Conservation (phyloP, 257 asterid genomes). For the Salvia rosmarinus region DNA sequence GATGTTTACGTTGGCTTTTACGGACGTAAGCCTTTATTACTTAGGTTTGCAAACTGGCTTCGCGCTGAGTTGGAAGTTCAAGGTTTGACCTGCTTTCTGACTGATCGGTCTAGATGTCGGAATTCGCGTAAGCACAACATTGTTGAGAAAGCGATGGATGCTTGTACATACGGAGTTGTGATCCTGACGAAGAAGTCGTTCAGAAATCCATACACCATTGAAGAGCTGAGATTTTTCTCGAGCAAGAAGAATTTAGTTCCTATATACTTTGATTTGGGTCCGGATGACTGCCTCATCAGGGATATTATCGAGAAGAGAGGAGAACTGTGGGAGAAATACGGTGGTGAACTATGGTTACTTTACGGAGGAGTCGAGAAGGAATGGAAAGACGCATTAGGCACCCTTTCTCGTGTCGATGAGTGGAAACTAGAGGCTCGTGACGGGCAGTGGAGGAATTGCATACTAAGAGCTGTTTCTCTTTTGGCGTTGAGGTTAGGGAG, state of each 20-base stretch:
- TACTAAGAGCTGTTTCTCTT: constrained; percentile 77
- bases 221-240: constrained; percentile 82
- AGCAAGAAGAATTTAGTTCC: constrained; percentile 96
- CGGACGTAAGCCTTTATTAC: constrained; percentile 74
- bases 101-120: constrained; percentile 74
- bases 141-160: constrained; percentile 82
- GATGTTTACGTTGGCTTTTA: constrained; percentile 91
- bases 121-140: constrained; percentile 66
- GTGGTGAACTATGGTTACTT: constrained; percentile 89
- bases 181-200: constrained; percentile 87
- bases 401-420: constrained; percentile 84
- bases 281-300: constrained; percentile 86
- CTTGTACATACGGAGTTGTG: constrained; percentile 77
- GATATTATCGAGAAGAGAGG: constrained; percentile 91
- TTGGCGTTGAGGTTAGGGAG: constrained; percentile 91
- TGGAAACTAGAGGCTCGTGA: constrained; percentile 92
- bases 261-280: constrained; percentile 78
- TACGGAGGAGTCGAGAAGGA: constrained; percentile 92
- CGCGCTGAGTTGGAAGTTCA: constrained; percentile 88
- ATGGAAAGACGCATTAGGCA: constrained; percentile 81
- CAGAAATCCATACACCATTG: constrained; percentile 79
- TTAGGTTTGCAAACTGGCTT: constrained; percentile 82
- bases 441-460: constrained; percentile 95
- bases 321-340: constrained; percentile 91
- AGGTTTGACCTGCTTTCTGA: constrained; percentile 84